Evolutionary conservation across 225 moss, liverwort and hornwort genomes (phyloP), one percentile per base, ranked within the genome.

Genomic region (Pleurozium schreberi): DNA sequence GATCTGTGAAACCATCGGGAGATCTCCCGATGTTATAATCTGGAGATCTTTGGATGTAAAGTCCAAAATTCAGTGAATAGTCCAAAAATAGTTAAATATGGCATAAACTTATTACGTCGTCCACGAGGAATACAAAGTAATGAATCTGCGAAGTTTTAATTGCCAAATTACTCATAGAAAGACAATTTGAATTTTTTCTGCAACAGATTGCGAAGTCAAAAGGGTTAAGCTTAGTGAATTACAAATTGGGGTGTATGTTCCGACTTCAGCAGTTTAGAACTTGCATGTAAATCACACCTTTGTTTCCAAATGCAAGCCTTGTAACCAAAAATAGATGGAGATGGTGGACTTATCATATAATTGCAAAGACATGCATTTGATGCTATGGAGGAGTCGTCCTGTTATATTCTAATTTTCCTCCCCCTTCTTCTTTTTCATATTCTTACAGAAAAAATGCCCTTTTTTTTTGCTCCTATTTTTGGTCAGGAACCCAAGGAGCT

Each of bases 401-500:
- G 58, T 53, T 40, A 36, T 38, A 5, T 61, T 63, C 40, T 53
- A 53, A 50, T 75, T 36, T n/a, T n/a, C 55, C 55, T 9, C 3
- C 1, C 36, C 36, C 5, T 43, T 47, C 34, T 57, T 30, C 27
- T 52, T 61, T 42, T 53, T 38, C 14, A 66, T 36, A 53, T 86
- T 33, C 45, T 80, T 45, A 43, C 34, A 49, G 3, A 27, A 13
- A 75, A 9, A 42, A 31, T 75, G 82, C 14, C n/a, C n/a, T n/a
- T n/a, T n/a, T n/a, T n/a, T n/a, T n/a, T n/a, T n/a, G n/a, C n/a
- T n/a, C n/a, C 27, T 34, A 5, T 43, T 33, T 43, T 88, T 60
- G 73, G 36, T 81, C 93, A 99, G 99, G 99, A 99, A 82, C 99
- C 97, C 34, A 96, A 96, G 91, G 95, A 94, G 89, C 80, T 96